Base-by-base conservation (phyloP, 2,329 filamentous ascomycete genomes). In the Dactylellina leptospora region DNA sequence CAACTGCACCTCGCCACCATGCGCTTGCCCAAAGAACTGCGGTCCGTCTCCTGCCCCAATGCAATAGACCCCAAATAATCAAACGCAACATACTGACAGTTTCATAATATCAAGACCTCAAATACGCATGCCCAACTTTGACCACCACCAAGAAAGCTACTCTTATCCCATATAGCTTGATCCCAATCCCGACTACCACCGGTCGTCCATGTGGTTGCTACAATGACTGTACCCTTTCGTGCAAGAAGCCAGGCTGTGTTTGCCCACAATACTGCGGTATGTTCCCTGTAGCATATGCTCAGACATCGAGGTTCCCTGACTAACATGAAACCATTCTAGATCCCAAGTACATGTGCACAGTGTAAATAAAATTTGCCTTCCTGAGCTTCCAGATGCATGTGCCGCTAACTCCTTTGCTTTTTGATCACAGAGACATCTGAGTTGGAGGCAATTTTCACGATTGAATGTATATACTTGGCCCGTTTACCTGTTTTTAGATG, bases 241-340 rank as follows among this genome's bases (percentile, higher is more conserved):
- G 68, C 40, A 27, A 23, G 11, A 66, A 36, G 40, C 22, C 30
- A 9, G 38, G 25, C 5, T 62, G 73, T 27, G 45, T 44, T 40
- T 68, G 73, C 61, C 73, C 63, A 47, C 47, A 27, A n/a, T 59
- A 50, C 27, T 73, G 66, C 30, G 73, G 63, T 72, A 74, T 22
- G 66, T 54, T 53, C 53, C 50, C 42, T 22, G 13, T 23, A 53
- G 38, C 11, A 33, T n/a, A 28, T 23, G 13, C 25, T 48, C 10
- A 27, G 54, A n/a, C n/a, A 20, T 33, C 9, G 4, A 9, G 6
- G n/a, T 4, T 23, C 16, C 10, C 16, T 20, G 40, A 47, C 66
- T 71, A 51, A 71, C 18, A 22, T 33, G 28, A 55, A 60, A 42
- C 59, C 9, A 42, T 13, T 33, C 27, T 33, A 72, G 68, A 72